phyloP scores from a whole-genome alignment of 1,284 basidiomycete species.

The Bjerkandera adusta region DNA sequence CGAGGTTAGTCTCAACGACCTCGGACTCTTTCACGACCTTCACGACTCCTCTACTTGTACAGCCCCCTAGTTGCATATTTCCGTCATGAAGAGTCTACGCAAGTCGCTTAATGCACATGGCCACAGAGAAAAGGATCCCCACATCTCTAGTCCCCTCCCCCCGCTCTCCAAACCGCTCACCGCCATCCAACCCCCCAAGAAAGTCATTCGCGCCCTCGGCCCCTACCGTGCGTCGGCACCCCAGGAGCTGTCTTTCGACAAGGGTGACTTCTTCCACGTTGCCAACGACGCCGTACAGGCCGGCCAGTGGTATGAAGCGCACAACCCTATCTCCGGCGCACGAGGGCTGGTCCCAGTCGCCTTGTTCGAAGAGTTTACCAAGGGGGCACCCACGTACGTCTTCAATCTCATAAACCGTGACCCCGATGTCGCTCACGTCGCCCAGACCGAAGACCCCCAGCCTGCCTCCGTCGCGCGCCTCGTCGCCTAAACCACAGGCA shows the following conservation, averaged over 20 bases:
- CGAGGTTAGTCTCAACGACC: no score
- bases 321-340: conserved; percentile 90
- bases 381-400: conserved; percentile 63
- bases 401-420: neutral
- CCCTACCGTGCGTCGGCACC: conserved; percentile 73
- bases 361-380: conserved; percentile 87
- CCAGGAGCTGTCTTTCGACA: conserved; percentile 87
- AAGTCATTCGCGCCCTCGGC: conserved; percentile 88
- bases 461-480: conserved; percentile 14
- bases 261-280: conserved; percentile 99
- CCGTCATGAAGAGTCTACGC: conserved; percentile 79
- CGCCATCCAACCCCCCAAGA: conserved; percentile 84
- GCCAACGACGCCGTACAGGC: conserved; percentile 63
- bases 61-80: conserved; percentile 18
- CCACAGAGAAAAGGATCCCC: conserved; percentile 59
- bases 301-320: conserved; percentile 78
- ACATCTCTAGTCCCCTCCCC: conserved; percentile 69
- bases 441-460: conserved; percentile 18
- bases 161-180: conserved; percentile 65
- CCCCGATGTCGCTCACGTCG: neutral
- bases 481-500: conserved; percentile 51
- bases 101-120: conserved; percentile 73
- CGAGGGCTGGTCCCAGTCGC: conserved; percentile 87
- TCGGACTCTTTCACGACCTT: conserved; percentile 17
- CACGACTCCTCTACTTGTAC: conserved; percentile 26